A percentile compares a stretch with the other conserved stretches of the same genome.
Evolutionary conservation across 345 rosid species (phyloP).

Genomic region (Gossypium arboreum): DNA sequence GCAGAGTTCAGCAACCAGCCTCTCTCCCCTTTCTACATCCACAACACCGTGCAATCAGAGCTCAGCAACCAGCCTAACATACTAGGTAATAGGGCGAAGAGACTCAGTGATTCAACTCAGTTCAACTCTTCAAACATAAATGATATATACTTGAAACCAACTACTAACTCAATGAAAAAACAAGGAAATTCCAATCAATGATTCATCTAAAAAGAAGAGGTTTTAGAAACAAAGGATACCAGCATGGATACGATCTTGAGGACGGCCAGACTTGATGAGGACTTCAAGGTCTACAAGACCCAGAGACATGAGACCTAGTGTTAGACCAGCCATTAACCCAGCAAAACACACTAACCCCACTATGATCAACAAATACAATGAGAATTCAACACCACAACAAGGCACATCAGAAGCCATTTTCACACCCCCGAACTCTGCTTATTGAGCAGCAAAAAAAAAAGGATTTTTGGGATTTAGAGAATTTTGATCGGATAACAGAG

Average conservation of each 20-base stretch:
- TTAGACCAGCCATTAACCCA: constrained; percentile 92
- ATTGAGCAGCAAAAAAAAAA: not conserved
- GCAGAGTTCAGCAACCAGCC: not conserved
- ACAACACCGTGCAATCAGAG: not conserved
- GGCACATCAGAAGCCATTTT: constrained; percentile 17
- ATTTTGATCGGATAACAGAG: not conserved
- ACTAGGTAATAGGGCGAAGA: not conserved
- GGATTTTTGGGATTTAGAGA: not conserved
- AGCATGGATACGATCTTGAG: constrained; percentile 79
- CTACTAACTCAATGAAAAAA: not conserved
- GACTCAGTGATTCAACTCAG: not conserved
- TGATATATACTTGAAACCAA: not conserved
- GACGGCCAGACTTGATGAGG: constrained; percentile 86
- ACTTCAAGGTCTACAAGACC: constrained; percentile 96
- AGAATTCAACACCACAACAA: constrained; percentile 56
- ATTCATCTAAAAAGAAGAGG: not conserved
- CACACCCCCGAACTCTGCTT: not conserved
- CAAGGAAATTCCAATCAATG: not conserved
- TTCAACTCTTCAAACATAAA: not conserved
- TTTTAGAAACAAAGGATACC: constrained; percentile 30
- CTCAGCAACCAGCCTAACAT: not conserved
- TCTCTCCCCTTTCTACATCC: not conserved
- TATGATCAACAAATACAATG: constrained; percentile 37
- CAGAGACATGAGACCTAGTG: constrained; percentile 92
- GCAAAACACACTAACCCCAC: constrained; percentile 70